Evolutionary conservation across 306 rosid genomes (phyloP).

Genomic region (Styphnolobium japonicum): DNA sequence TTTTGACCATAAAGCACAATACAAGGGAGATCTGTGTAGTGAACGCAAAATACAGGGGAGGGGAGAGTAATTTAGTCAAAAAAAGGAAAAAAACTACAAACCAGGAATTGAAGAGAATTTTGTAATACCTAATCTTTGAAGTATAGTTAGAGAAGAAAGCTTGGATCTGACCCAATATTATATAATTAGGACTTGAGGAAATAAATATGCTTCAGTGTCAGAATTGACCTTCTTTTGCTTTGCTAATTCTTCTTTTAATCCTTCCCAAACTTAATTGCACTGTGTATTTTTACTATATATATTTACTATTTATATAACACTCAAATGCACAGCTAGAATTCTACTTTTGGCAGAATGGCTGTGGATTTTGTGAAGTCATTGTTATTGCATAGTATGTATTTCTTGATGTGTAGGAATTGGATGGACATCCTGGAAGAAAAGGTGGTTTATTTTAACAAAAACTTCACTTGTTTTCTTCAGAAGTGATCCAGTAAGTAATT

Average conservation of each 20-base stretch:
- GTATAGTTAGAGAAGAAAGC: background rate
- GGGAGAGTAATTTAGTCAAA: background rate
- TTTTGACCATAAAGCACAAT: background rate
- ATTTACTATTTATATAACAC: background rate
- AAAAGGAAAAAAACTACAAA: background rate
- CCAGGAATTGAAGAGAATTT: background rate
- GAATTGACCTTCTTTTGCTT: background rate
- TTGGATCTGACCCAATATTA: background rate
- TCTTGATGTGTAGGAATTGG: slow-evolving; percentile 70
- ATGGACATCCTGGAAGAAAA: slow-evolving; percentile 99
- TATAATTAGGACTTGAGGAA: background rate
- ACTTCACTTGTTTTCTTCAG: slow-evolving; percentile 94
- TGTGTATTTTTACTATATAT: background rate
- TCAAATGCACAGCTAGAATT: background rate
- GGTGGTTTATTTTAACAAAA: slow-evolving; percentile 94
- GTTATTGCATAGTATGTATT: slow-evolving; percentile 7
- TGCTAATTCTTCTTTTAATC: background rate
- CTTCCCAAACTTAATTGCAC: background rate
- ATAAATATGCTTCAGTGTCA: background rate
- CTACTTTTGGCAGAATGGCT: background rate
- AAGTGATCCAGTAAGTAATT: slow-evolving; percentile 94
- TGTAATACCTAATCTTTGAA: background rate
- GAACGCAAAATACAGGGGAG: background rate
- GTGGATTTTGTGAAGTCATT: slow-evolving; percentile 11
- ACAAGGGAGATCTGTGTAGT: background rate